Conservation (phyloP, 495 filamentous ascomycete genomes). For the Penicillium salamii region DNA sequence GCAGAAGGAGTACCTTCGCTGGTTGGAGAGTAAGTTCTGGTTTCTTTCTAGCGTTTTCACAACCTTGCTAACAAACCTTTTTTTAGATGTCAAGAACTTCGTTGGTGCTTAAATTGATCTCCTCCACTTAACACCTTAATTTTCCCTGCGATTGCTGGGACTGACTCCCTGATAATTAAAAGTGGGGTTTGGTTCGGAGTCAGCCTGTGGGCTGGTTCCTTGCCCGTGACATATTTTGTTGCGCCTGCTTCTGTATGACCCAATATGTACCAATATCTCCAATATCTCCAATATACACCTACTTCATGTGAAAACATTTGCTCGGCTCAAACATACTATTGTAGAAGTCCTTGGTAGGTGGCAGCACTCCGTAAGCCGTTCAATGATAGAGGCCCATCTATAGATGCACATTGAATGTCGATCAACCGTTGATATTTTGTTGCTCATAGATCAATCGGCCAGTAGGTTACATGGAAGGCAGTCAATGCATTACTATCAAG, state of each 20-base stretch:
- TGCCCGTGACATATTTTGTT: neutral
- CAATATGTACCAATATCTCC: conserved; percentile 6
- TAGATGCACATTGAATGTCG: no score
- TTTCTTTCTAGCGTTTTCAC: no score
- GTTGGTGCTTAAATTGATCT: conserved; percentile 57
- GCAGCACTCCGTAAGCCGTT: no score
- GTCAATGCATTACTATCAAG: neutral
- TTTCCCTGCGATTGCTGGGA: no score
- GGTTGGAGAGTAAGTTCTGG: conserved; percentile 77
- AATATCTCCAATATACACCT: conserved; percentile 7
- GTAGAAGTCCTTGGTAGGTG: no score
- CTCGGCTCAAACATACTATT: no score
- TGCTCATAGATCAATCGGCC: neutral
- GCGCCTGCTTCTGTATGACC: conserved; percentile 1
- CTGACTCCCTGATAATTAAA: neutral
- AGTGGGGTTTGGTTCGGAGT: neutral
- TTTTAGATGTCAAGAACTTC: conserved; percentile 67
- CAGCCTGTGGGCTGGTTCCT: neutral
- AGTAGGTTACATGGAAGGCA: neutral
- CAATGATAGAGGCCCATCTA: no score
- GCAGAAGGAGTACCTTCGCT: conserved; percentile 93
- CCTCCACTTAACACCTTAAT: neutral
- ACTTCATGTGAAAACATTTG: neutral
- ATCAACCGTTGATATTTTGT: no score
- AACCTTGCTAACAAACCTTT: conserved; percentile 15